Evolutionary conservation across 495 filamentous ascomycete genomes (phyloP), one percentile per base, ranked within the genome.

Genomic region (Evernia prunastri): DNA sequence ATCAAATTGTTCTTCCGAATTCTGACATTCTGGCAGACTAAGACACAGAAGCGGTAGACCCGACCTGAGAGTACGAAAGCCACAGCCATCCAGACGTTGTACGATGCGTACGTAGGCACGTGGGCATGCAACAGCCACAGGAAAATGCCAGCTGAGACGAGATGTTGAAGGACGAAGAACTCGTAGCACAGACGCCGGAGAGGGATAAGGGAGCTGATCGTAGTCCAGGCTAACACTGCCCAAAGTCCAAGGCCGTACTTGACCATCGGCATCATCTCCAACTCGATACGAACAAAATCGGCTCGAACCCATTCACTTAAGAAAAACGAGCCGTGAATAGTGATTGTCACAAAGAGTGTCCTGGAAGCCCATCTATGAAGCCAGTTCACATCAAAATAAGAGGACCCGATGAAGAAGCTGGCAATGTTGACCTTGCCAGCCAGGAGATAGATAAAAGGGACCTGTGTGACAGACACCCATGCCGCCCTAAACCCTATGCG

Each of bases 341-440:
- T 87, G 0, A 83, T 83, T 0, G 87, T 91, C 23, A 93, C 72
- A 60, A 91, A 86, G 69, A 94, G 78, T 42, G 84, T 89, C 23
- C 91, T 83, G 2, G 87, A 82, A 17, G 86, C 82, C 89, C 91
- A 93, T 63, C 90, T 80, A 70, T 96, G 91, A 59, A 91, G 80
- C 90, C 89, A 92, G 69, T 92, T 93, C 57, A 96, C 72, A 20
- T 87, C 79, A 74, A 91, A 87, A 64, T 94, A 85, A 61, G 85
- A 86, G 40, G 81, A 82, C 6, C 89, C 91, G 10, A 81, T 79
- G 20, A 92, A 72, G 33, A 80, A 75, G 4, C 88, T 88, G 43
- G 92, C 79, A 61, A 93, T 76, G 70, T 87, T 94, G 69, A 84
- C 81, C 78, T 90, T 89, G n/a, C 86, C 87, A 12, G 90, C 84